Conservation (phyloP, 2,329 filamentous ascomycete genomes). For the Bipolaris zeicola region DNA sequence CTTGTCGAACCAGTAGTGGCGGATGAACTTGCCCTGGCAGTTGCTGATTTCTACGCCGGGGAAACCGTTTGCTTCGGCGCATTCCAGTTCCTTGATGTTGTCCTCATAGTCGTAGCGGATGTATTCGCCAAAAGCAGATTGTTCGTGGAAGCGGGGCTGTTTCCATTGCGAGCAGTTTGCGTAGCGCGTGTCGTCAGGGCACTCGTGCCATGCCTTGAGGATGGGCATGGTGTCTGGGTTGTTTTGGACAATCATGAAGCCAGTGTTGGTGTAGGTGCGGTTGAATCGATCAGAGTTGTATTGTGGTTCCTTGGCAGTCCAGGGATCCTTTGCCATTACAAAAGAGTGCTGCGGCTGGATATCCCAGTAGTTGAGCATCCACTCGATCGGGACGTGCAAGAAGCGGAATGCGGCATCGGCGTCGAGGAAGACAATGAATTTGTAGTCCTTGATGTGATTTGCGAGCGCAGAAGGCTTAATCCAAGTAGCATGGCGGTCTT, state of each 20-base stretch:
- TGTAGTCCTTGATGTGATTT: constrained; percentile 47
- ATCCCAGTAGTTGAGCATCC: constrained; percentile 58
- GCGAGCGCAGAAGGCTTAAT: constrained; percentile 51
- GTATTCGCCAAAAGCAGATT: constrained; percentile 49
- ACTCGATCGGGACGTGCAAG: constrained; percentile 56
- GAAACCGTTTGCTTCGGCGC: constrained; percentile 47
- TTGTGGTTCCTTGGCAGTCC: constrained; percentile 37
- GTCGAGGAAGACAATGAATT: constrained; percentile 57
- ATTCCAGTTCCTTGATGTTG: constrained; percentile 47
- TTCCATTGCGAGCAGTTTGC: constrained; percentile 48
- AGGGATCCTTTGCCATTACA: constrained; percentile 55
- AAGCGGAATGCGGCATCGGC: constrained; percentile 56
- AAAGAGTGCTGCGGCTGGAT: constrained; percentile 51
- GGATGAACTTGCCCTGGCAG: constrained; percentile 45
- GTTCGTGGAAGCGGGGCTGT: constrained; percentile 47
- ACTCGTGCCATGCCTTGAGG: constrained; percentile 56
- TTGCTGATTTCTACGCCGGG: constrained; percentile 44
- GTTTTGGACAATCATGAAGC: constrained; percentile 61
- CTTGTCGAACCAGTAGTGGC: constrained; percentile 50
- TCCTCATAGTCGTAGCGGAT: constrained; percentile 49
- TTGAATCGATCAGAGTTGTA: constrained; percentile 52
- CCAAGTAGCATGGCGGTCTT: constrained; percentile 55
- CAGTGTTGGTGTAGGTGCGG: constrained; percentile 56
- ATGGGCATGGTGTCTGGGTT: constrained; percentile 56
- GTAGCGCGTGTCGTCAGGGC: constrained; percentile 45